Percentiles rank a stretch among this genome's conserved stretches.
Evolutionary conservation across 2,329 filamentous ascomycete genomes (phyloP).

Genomic region (Monosporascus sp.): DNA sequence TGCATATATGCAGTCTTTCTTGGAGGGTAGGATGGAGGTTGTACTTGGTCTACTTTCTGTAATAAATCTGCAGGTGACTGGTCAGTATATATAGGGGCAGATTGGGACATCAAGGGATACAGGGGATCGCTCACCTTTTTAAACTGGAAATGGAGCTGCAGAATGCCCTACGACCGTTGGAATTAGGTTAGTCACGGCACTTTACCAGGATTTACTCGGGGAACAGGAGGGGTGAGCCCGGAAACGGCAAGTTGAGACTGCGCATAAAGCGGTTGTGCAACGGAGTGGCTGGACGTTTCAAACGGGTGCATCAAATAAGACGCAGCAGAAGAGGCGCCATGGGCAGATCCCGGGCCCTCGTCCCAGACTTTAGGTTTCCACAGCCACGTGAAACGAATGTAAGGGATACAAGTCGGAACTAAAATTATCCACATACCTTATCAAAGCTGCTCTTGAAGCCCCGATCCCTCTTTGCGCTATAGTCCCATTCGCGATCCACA

Average conservation of each 20-base stretch:
- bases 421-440: conserved; percentile 61
- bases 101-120: background rate
- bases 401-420: conserved; percentile 7
- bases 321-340: conserved; percentile 6
- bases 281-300: conserved; percentile 8
- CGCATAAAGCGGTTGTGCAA: conserved; percentile 8
- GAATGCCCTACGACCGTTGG: conserved; percentile 63
- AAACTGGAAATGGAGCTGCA: conserved; percentile 97
- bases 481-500: conserved; percentile 98
- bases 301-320: conserved; percentile 7
- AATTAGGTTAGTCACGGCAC: conserved; percentile 19
- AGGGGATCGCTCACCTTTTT: conserved; percentile 67
- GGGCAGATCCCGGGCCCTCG: conserved; percentile 1
- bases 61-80: conserved; percentile 30
- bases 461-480: conserved; percentile 88
- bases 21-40: background rate
- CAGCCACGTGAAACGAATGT: conserved; percentile 11
- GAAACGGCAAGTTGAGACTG: conserved; percentile 10
- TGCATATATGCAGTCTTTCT: background rate
- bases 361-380: background rate
- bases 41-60: conserved; percentile 30
- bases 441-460: conserved; percentile 97
- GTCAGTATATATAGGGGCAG: conserved; percentile 13
- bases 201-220: conserved; percentile 5
- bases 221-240: conserved; percentile 11